Evolutionary conservation across 306 rosid species (phyloP), one percentile per base, ranked within the genome.

Genomic region (Senna siamea): DNA sequence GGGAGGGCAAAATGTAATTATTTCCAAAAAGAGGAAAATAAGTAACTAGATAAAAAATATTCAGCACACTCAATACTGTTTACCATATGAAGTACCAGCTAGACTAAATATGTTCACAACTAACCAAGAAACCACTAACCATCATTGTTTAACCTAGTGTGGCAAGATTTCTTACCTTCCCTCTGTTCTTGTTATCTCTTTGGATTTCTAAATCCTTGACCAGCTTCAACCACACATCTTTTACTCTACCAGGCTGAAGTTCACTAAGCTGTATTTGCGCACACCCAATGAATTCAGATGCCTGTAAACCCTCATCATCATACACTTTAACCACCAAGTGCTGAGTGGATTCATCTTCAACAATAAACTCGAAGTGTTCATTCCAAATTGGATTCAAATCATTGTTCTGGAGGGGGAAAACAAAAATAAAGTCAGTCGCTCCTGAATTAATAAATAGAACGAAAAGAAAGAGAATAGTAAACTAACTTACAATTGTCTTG

Each of bases 371-470:
- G 6, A 84, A 95, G 89, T 95, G 99, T 47, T 95, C 98, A 41
- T 95, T 95, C 99, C 98, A 95, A 60, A 95, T 85, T 35, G 99
- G 99, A 77, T 89, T 90, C 88, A 95, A 82, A 84, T 95, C 97
- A 66, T 95, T 95, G 85, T 83, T 92, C 99, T 95, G 85, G 47
- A 55, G 52, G 79, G 79, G 57, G 9, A 68, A 76, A 22, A 66
- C 55, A 53, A 14, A 52, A 67, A 66, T 10, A 72, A 0, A 6
- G 59, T 73, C 48, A 35, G 61, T 82, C 78, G 58, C 55, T 61
- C 79, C 71, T 77, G 55, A 47, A 62, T 64, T 30, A 68, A 62
- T 59, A 77, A 77, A 63, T 69, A 37, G 15, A 28, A 23, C 37
- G 38, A 1, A 3, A 70, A 38, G 40, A 18, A 48, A 51, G 43